These are phyloP conservation scores for Crucibulum laeve DNA, from an alignment of 768 basidiomycete species.

Conservation along the genomic window DNA sequence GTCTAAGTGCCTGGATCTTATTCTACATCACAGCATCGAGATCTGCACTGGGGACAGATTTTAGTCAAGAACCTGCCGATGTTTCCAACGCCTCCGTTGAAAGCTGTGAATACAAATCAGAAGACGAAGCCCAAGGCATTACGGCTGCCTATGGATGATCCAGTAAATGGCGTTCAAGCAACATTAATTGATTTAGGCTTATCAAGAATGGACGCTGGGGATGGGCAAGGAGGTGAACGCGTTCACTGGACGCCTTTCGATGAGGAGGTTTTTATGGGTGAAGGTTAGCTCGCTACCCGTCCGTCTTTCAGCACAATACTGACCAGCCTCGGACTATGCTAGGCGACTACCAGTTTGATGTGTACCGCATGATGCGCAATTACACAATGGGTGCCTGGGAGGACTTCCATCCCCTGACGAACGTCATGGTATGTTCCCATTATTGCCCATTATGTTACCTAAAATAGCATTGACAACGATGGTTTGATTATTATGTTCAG, in stretches of 20 bases:
- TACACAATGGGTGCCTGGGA: constrained; percentile 66
- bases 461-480: too few species aligned
- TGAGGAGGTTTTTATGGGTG: constrained; percentile 86
- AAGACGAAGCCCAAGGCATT: constrained; percentile 15
- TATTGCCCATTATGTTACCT: not conserved
- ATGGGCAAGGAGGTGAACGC: constrained; percentile 36
- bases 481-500: constrained; percentile 33
- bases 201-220: constrained; percentile 71
- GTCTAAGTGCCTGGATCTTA: constrained; percentile 1
- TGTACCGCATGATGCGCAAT: constrained; percentile 84
- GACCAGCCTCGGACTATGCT: not conserved
- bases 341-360: constrained; percentile 93
- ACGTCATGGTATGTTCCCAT: constrained; percentile 70
- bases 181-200: constrained; percentile 95
- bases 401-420: constrained; percentile 75
- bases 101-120: constrained; percentile 29
- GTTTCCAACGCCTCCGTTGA: constrained; percentile 20
- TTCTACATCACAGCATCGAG: constrained; percentile 72
- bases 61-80: constrained; percentile 59
- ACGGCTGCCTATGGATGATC: constrained; percentile 59
- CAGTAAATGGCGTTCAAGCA: constrained; percentile 60
- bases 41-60: constrained; percentile 98
- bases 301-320: constrained; percentile 6
- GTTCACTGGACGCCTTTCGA: constrained; percentile 82
- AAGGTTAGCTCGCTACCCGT: constrained; percentile 44